Evolutionary conservation across 148 eudicot genomes (phyloP).

Genomic region (Linanthus parryae): DNA sequence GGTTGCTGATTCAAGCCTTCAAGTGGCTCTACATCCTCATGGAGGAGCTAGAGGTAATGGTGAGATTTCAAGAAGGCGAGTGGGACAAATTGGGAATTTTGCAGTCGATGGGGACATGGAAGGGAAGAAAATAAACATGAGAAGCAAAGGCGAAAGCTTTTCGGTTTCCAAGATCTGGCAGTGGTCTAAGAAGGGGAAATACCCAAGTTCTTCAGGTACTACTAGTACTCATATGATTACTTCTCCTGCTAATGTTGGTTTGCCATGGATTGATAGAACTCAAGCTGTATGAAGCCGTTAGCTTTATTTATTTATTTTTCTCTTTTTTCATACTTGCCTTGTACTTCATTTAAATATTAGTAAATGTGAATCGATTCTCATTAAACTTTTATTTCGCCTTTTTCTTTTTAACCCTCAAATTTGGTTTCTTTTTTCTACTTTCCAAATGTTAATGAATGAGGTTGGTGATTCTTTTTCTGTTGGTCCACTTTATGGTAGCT

Average conservation of each 20-base stretch:
- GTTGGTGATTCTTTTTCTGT: no score
- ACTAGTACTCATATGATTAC: conserved; percentile 13
- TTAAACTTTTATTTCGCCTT: no score
- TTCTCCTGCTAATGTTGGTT: conserved; percentile 40
- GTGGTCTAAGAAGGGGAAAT: conserved; percentile 82
- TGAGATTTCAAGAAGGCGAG: conserved; percentile 22
- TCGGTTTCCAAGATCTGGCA: conserved; percentile 96
- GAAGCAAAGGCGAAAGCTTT: conserved; percentile 75
- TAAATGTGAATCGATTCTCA: no score
- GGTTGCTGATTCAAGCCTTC: conserved; percentile 58
- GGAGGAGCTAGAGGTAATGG: conserved; percentile 21
- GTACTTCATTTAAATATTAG: no score
- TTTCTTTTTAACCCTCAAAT: no score
- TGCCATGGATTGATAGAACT: conserved; percentile 42
- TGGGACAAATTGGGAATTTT: conserved; percentile 32
- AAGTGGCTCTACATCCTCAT: conserved; percentile 52
- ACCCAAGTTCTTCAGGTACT: conserved; percentile 36
- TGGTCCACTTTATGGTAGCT: no score
- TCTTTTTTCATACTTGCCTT: no score
- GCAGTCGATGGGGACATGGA: conserved; percentile 32
- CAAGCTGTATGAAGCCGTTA: conserved; percentile 15
- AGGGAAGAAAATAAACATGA: conserved; percentile 54
- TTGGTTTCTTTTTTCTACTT: no score
- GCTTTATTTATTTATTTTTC: no score
- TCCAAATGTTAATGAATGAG: no score